Base-by-base conservation (phyloP, 257 asterid species). In the Paraleonurus japonicus region DNA sequence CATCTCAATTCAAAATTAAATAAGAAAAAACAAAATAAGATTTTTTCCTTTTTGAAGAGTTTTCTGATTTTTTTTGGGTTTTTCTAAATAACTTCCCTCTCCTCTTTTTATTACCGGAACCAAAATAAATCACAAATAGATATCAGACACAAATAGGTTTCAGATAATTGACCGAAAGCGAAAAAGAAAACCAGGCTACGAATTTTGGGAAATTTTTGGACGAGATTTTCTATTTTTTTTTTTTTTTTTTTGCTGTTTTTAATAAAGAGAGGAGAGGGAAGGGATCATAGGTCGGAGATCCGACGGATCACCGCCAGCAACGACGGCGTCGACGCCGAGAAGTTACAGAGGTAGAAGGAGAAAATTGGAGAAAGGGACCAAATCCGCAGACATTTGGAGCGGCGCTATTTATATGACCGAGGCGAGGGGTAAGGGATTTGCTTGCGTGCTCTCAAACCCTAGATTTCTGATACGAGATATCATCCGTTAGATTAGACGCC, bases 61-160 rank as follows among this genome's bases (percentile, higher is more conserved):
- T 85, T 80, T 74, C 16, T 54, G 35, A 5, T 65, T 84, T 88
- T n/a, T 83, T 85, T 69, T 70, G 24, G 71, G 62, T 61, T 81
- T 79, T 69, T 73, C 59, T 27, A 47, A 35, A 61, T 71, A 23
- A 63, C 96, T 90, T 92, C 96, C 96, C 98, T 85, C 96, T 88
- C 96, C 96, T 87, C 93, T 86, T 78, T 82, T 89, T 92, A 84
- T 86, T 89, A 37, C 61, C 76, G 71, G 65, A 73, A 67, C 65
- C 60, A 74, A 74, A 65, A 55, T 37, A 61, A 78, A 32, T 19
- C 61, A 27, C 32, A 67, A 64, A 78, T 19, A 26, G 27, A 11
- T 5, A 51, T 60, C 59, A 62, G 28, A 7, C 30, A 27, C 68
- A 19, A 50, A 78, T 17, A 23, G 30, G 13, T 8, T 65, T 66